Evolutionary conservation across 2,329 filamentous ascomycete genomes (phyloP).

Genomic region (Incumbomyces lentus): DNA sequence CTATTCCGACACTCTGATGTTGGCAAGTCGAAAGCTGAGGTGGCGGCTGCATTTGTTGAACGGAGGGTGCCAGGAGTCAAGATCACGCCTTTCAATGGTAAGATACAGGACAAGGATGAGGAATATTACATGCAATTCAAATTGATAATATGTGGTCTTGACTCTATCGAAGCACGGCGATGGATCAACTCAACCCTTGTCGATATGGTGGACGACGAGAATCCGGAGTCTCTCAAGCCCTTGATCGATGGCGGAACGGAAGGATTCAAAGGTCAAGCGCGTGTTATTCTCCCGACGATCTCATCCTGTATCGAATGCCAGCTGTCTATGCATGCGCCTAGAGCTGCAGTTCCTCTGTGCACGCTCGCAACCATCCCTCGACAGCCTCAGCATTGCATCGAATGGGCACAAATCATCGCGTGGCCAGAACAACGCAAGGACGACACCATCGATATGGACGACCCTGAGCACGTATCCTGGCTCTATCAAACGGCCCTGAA

Average conservation of each 20-base stretch:
- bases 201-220: slow-evolving; percentile 73
- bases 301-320: slow-evolving; percentile 98
- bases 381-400: slow-evolving; percentile 94
- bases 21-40: slow-evolving; percentile 84
- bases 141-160: slow-evolving; percentile 83
- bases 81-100: slow-evolving; percentile 88
- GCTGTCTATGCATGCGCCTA: slow-evolving; percentile 95
- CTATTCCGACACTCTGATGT: slow-evolving; percentile 88
- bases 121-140: slow-evolving; percentile 97
- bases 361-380: slow-evolving; percentile 93
- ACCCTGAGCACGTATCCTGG: slow-evolving; percentile 96
- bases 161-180: slow-evolving; percentile 92
- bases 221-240: slow-evolving; percentile 80
- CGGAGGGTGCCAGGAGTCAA: slow-evolving; percentile 77
- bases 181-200: slow-evolving; percentile 97
- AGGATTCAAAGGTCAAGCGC: slow-evolving; percentile 93
- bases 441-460: slow-evolving; percentile 81
- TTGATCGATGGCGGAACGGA: slow-evolving; percentile 95
- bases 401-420: slow-evolving; percentile 97
- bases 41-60: slow-evolving; percentile 85
- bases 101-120: slow-evolving; percentile 94
- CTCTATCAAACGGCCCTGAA: slow-evolving; percentile 74
- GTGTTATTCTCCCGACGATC: slow-evolving; percentile 83
- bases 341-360: slow-evolving; percentile 90
- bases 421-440: slow-evolving; percentile 85